Percentiles rank a stretch among this genome's conserved stretches.
Evolutionary conservation across 164 flowering plant genomes (phyloP).

Genomic region (Santalum album): DNA sequence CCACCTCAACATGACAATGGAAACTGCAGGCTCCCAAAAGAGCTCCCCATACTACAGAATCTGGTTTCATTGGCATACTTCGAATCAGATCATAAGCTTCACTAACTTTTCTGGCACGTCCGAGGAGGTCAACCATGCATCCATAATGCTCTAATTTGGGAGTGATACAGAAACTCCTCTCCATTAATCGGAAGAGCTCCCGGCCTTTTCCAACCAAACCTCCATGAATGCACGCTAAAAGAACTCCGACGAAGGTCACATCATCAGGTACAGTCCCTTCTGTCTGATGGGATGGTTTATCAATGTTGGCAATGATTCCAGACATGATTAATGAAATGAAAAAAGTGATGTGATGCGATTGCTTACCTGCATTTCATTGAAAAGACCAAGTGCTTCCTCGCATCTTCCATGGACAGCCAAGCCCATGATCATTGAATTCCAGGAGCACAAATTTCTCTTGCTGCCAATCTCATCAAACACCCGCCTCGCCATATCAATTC

Average conservation of each 20-base stretch:
- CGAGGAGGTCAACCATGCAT: slow-evolving; percentile 81
- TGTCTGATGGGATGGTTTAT: slow-evolving; percentile 24
- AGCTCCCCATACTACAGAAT: slow-evolving; percentile 77
- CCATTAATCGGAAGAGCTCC: slow-evolving; percentile 50
- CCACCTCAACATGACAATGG: slow-evolving; percentile 54
- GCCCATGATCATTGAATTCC: slow-evolving; percentile 87
- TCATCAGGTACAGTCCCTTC: slow-evolving; percentile 56
- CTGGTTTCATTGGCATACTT: slow-evolving; percentile 76
- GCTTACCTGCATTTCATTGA: slow-evolving; percentile 54
- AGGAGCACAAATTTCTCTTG: slow-evolving; percentile 52
- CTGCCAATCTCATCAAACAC: slow-evolving; percentile 55
- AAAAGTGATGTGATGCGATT: too few relatives aligned
- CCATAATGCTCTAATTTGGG: slow-evolving; percentile 82
- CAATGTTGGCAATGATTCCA: too few relatives aligned
- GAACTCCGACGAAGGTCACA: slow-evolving; percentile 71
- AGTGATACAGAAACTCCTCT: slow-evolving; percentile 19
- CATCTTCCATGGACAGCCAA: slow-evolving; percentile 72
- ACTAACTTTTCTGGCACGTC: slow-evolving; percentile 56
- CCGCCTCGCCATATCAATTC: slow-evolving; percentile 40
- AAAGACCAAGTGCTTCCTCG: slow-evolving; percentile 47
- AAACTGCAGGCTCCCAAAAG: slow-evolving; percentile 78
- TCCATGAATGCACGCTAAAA: slow-evolving; percentile 77
- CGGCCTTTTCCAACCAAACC: slow-evolving; percentile 49
- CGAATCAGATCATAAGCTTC: slow-evolving; percentile 58
- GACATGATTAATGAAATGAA: not conserved